phyloP scores from a whole-genome alignment of 192 early-diverging fungal species.

The Coemansia sp. region DNA sequence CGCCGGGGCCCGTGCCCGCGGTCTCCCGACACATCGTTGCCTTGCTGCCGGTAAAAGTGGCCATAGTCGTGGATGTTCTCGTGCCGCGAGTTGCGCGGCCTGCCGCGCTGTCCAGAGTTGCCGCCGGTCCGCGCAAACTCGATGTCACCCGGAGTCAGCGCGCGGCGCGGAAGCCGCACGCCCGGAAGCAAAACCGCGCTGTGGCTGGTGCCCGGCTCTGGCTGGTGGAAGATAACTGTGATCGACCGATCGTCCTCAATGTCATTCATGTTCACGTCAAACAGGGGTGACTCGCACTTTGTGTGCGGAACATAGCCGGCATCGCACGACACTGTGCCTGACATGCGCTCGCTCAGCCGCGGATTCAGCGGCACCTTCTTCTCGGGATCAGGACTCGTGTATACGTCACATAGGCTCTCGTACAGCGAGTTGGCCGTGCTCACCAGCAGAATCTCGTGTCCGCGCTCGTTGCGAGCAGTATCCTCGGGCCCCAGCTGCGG shows the following conservation, averaged over 20 bases:
- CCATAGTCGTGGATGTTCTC: conserved; percentile 44
- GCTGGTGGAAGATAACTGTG: conserved; percentile 47
- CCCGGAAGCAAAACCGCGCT: conserved; percentile 36
- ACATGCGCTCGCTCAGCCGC: conserved; percentile 54
- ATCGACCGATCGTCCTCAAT: conserved; percentile 64
- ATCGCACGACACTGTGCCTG: conserved; percentile 57
- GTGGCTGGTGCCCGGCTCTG: conserved; percentile 26
- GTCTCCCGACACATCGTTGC: conserved; percentile 45
- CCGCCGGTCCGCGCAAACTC: conserved; percentile 45
- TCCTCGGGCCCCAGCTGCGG: conserved; percentile 70
- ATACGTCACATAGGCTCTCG: conserved; percentile 49
- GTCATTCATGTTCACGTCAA: conserved; percentile 52
- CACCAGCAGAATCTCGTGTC: conserved; percentile 58
- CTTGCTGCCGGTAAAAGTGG: conserved; percentile 47
- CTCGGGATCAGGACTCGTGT: conserved; percentile 12
- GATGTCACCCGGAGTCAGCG: conserved; percentile 25
- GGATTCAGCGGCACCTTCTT: conserved; percentile 52
- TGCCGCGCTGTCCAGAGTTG: conserved; percentile 21
- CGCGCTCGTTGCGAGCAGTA: conserved; percentile 65
- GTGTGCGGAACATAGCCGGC: conserved; percentile 58
- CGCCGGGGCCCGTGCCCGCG: conserved; percentile 42
- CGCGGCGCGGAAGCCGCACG: conserved; percentile 25
- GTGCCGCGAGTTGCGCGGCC: conserved; percentile 11
- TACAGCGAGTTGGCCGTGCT: conserved; percentile 61
- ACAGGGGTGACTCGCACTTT: conserved; percentile 57